Evolutionary conservation across 306 rosid genomes (phyloP), one percentile per base, ranked within the genome.

Genomic region (Cyamopsis tetragonoloba): DNA sequence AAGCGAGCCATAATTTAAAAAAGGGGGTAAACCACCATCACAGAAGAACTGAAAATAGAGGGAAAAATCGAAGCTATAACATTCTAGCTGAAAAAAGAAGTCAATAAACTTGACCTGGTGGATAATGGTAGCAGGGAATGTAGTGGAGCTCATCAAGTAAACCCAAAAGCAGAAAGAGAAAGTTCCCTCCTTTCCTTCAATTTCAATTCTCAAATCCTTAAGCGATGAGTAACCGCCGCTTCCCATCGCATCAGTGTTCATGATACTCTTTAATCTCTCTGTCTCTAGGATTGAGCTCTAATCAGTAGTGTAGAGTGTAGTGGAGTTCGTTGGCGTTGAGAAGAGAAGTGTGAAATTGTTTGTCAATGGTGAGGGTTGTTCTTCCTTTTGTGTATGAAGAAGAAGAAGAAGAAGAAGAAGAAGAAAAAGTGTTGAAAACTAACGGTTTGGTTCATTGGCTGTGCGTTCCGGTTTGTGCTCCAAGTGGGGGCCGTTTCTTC

Each of bases 161-260:
- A 87, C 77, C 98, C 98, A 92, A 62, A 89, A 92, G 87, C 89
- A 87, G 51, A 92, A 32, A 28, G 82, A 75, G 63, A 87, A 89
- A 62, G 71, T 66, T 26, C 53, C 85, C 5, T 87, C 93, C 18
- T 81, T 61, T 5, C 37, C 74, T 47, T 80, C 89, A 73, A 87
- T 77, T 80, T 89, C 86, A 20, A 81, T 59, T 57, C 80, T 75
- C 14, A 89, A 74, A 79, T 89, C 86, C 74, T 89, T 83, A 34
- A 92, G 76, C 70, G 46, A 71, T 42, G 82, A 65, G 80, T 89
- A 92, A 23, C 66, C 84, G 27, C 62, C 48, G 55, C 26, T 34
- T 59, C 75, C 77, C 67, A 74, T 62, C 48, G 69, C 76, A 42
- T 79, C 91, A 62, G 62, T 39, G 28, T 30, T 63, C 95, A 87